Percentiles rank a stretch among this genome's conserved stretches.
Evolutionary conservation across 2,329 filamentous ascomycete species (phyloP).

Genomic region (Trichophyton equinum): DNA sequence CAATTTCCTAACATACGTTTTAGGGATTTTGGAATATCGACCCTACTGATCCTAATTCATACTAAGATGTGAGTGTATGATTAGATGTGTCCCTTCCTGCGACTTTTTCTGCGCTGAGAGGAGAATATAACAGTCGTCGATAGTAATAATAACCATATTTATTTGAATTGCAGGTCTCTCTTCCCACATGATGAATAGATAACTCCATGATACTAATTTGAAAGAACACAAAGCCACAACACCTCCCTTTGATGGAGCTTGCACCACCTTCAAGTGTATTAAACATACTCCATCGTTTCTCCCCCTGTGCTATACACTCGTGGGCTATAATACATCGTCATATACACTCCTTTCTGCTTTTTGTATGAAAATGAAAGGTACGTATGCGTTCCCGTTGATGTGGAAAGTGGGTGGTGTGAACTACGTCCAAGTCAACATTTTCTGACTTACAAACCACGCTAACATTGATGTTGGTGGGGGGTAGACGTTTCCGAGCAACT

Average conservation of each 20-base stretch:
- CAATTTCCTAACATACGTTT: neutral
- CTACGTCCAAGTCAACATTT: neutral
- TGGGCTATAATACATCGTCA: conserved; percentile 1
- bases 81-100: neutral
- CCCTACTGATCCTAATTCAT: neutral
- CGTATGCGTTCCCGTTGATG: conserved; percentile 1
- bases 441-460: neutral
- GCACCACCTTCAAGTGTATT: neutral
- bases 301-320: neutral
- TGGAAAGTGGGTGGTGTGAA: neutral
- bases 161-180: neutral
- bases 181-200: neutral
- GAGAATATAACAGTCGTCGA: too few relatives aligned
- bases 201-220: neutral
- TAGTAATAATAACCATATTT: too few relatives aligned
- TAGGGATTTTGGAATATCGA: neutral
- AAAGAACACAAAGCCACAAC: neutral
- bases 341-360: neutral
- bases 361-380: conserved; percentile 4
- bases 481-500: neutral
- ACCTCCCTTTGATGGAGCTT: neutral
- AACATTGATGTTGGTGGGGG: neutral
- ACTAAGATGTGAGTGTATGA: neutral
- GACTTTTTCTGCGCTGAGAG: too few relatives aligned
- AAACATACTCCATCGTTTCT: neutral